These are phyloP conservation scores for Zygotorulaspora sp. DNA, from an alignment of 805 yeast genomes.

Conservation along the genomic window DNA sequence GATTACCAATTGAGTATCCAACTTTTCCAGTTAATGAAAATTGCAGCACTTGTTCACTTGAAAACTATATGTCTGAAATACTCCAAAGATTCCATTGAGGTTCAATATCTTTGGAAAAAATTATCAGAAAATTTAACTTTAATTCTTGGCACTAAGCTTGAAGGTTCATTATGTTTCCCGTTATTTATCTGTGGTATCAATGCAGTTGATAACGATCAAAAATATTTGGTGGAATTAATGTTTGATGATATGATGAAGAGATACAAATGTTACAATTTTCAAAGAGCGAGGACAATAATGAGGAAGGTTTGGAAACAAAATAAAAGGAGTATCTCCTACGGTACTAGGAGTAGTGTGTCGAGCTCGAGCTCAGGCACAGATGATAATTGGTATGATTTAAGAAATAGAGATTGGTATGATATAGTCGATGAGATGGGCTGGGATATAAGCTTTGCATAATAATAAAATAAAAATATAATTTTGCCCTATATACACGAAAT, in stretches of 20 bases:
- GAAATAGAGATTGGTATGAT: constrained; percentile 56
- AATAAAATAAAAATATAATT: neutral
- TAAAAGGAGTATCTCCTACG: constrained; percentile 10
- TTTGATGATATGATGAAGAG: constrained; percentile 53
- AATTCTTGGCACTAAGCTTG: constrained; percentile 61
- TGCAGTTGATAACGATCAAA: constrained; percentile 49
- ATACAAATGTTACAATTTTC: constrained; percentile 64
- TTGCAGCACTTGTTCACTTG: constrained; percentile 62
- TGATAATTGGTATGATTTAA: constrained; percentile 42
- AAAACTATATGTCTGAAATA: constrained; percentile 53
- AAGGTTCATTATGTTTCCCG: constrained; percentile 71
- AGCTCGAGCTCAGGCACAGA: constrained; percentile 33
- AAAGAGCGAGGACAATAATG: constrained; percentile 39
- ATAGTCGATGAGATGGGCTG: constrained; percentile 64
- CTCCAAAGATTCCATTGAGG: constrained; percentile 43
- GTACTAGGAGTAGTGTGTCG: constrained; percentile 4
- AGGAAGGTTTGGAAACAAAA: constrained; percentile 43
- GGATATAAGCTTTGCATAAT: constrained; percentile 69
- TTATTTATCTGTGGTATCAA: constrained; percentile 73
- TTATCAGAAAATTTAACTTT: constrained; percentile 54
- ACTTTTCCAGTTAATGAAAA: constrained; percentile 65
- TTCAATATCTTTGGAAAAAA: constrained; percentile 54
- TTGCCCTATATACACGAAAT: constrained; percentile 3
- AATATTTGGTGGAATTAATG: constrained; percentile 47
- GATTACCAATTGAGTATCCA: constrained; percentile 66